Evolutionary conservation across 345 rosid genomes (phyloP), one percentile per base, ranked within the genome.

Genomic region (Citrus cavaleriei): DNA sequence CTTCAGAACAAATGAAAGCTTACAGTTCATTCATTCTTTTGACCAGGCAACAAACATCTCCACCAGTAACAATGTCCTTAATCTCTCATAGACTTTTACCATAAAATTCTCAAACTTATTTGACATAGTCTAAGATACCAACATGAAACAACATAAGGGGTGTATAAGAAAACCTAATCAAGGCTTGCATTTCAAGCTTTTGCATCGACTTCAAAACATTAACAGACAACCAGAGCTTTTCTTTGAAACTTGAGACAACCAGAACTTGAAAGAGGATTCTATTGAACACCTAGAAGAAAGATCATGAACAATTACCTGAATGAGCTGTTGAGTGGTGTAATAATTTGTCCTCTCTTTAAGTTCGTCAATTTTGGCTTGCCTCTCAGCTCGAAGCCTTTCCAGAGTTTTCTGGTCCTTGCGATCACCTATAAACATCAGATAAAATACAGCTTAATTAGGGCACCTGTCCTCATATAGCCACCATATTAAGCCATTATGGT

Each of bases 341-440:
- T 93, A 94, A 85, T 96, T 96, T 74, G 97, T 96, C 83, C 83
- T 89, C 87, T 96, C 99, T 82, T 96, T 96, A 79, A 96, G 97
- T 83, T 93, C 99, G 73, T 96, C 91, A 68, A 96, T 94, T 85
- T 93, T 96, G 7, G 88, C 92, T 87, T 91, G 89, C 85, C 97
- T 90, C 83, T 96, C 99, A 42, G 92, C 90, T 42, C 95, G 92
- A 67, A 94, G 94, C 84, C 88, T 90, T 84, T 91, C 97, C 72
- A 96, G 86, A 65, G 88, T 87, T 83, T 87, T 91, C 77, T 94
- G 93, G 88, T 96, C 97, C 85, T 88, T 96, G 46, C 83, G 90
- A 57, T 96, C 97, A 83, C 92, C 99, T 94, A 75, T 58, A 77
- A 83, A 63, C 75, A 83, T 19, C 61, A 73, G 13, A 73, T 24